phyloP scores from a whole-genome alignment of 2,329 filamentous ascomycete species.

The Pseudovirgaria hyperparasitica region DNA sequence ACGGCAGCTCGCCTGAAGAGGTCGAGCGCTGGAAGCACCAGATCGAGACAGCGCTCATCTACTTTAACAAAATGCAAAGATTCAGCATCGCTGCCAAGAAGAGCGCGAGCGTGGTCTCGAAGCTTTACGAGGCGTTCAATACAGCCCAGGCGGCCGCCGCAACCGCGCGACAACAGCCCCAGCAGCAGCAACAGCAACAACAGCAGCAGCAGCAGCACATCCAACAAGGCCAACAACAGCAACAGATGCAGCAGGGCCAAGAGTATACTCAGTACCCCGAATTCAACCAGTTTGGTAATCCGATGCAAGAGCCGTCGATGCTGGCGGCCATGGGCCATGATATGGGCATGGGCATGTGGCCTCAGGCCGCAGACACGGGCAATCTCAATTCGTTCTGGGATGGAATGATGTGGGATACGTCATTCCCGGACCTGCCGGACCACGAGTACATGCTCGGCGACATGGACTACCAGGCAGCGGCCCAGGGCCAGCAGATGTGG shows the following conservation, averaged over 20 bases:
- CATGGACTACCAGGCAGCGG: constrained; percentile 20
- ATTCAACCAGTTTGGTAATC: too few relatives aligned
- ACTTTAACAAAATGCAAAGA: constrained; percentile 29
- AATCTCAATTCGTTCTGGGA: constrained; percentile 23
- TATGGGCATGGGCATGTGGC: constrained; percentile 9
- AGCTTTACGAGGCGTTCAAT: constrained; percentile 29
- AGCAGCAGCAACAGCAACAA: constrained; percentile 7
- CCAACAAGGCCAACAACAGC: constrained; percentile 2
- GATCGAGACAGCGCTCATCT: constrained; percentile 28
- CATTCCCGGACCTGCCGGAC: constrained; percentile 24
- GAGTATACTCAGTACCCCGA: constrained; percentile 4
- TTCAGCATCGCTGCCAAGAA: constrained; percentile 33
- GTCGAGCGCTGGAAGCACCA: constrained; percentile 27
- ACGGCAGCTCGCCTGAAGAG: constrained; percentile 32
- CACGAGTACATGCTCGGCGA: constrained; percentile 20
- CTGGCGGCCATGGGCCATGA: constrained; percentile 13
- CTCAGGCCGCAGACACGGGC: constrained; percentile 15
- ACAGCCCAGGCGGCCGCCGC: constrained; percentile 1
- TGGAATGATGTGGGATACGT: constrained; percentile 30
- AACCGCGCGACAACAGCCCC: constrained; percentile 3
- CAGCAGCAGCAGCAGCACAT: constrained; percentile 8
- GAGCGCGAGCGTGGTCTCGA: constrained; percentile 27
- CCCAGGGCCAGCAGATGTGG: constrained; percentile 11
- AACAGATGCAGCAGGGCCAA: constrained; percentile 1
- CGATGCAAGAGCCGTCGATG: constrained; percentile 15